phyloP scores from a whole-genome alignment of 345 rosid species.

The Pistacia integerrima region DNA sequence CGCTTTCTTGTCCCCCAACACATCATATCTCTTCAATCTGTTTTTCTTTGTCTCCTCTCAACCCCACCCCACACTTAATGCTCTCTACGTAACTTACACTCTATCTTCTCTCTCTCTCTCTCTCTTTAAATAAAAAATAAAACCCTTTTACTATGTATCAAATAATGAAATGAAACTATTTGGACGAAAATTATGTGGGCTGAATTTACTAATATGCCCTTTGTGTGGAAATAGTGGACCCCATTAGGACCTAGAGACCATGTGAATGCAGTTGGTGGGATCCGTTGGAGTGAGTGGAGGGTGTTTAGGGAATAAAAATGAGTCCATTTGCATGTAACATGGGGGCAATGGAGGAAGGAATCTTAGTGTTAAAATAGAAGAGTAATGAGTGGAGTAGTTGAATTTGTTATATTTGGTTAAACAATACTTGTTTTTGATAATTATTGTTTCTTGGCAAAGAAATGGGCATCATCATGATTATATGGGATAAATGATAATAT shows the following conservation, averaged over 20 bases:
- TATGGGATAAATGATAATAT: background rate
- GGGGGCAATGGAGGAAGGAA: constrained; percentile 13
- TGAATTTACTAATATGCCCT: background rate
- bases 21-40: constrained; percentile 42
- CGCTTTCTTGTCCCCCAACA: constrained; percentile 54
- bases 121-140: background rate
- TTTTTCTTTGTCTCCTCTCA: constrained; percentile 43
- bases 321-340: background rate
- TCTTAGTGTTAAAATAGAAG: constrained; percentile 14
- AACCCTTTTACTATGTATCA: background rate
- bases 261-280: constrained; percentile 20
- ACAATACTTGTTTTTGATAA: constrained; percentile 1
- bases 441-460: background rate
- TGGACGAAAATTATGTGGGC: background rate
- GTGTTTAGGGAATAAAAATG: constrained; percentile 15
- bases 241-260: constrained; percentile 1
- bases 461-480: constrained; percentile 16
- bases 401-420: constrained; percentile 24
- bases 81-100: constrained; percentile 20
- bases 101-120: background rate
- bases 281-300: constrained; percentile 21
- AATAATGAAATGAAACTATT: background rate
- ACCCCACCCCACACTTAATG: constrained; percentile 3
- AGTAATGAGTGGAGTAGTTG: constrained; percentile 43
- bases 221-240: background rate